These are phyloP conservation scores for Fusarium zealandicum DNA, from an alignment of 2,329 filamentous ascomycete genomes.

Conservation along the genomic window DNA sequence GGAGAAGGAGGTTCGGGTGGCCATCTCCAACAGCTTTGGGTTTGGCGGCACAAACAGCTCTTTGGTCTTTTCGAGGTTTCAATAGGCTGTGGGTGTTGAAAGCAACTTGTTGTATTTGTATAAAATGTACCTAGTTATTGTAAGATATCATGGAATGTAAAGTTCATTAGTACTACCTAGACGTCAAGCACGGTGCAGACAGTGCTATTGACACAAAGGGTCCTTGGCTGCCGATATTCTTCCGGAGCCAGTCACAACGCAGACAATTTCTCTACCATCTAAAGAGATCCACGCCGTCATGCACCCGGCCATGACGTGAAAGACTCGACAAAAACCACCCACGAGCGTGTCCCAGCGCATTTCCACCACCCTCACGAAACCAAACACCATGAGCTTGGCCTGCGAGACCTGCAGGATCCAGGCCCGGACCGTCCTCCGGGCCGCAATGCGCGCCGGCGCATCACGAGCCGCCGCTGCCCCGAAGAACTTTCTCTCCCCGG, in stretches of 20 bases:
- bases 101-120: conserved; percentile 2
- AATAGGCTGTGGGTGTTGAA: neutral
- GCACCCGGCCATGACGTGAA: conserved; percentile 44
- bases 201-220: conserved; percentile 9
- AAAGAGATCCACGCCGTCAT: conserved; percentile 41
- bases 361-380: neutral
- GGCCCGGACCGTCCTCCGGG: conserved; percentile 50
- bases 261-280: conserved; percentile 33
- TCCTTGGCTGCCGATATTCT: conserved; percentile 36
- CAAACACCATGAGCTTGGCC: conserved; percentile 46
- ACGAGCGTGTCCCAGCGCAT: conserved; percentile 12
- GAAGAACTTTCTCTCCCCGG: conserved; percentile 30
- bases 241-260: conserved; percentile 38
- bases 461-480: conserved; percentile 38
- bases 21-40: conserved; percentile 93
- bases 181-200: conserved; percentile 17
- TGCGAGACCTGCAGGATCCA: conserved; percentile 58
- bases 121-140: no score
- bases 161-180: no score
- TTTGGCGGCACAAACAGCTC: conserved; percentile 97
- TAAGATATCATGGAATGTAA: no score
- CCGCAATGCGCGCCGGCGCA: conserved; percentile 43
- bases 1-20: conserved; percentile 72
- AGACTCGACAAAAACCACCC: conserved; percentile 22
- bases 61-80: conserved; percentile 70